Percentiles rank a stretch among this genome's conserved stretches.
phyloP scores from a whole-genome alignment of 73 alveolate species.

The Effrenium voratum region DNA sequence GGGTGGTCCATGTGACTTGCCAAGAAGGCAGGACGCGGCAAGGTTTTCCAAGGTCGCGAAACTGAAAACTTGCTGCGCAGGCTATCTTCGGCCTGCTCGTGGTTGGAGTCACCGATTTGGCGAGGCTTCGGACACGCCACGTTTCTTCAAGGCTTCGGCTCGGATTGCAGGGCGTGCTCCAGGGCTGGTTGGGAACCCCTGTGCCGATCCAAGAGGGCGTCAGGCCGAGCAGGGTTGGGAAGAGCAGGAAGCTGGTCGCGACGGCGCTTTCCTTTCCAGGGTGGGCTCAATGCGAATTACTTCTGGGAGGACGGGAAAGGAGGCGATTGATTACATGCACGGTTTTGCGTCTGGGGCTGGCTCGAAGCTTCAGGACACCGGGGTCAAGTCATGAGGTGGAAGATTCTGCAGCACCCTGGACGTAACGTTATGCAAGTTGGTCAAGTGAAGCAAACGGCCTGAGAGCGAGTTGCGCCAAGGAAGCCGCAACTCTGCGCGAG shows the following conservation, averaged over 20 bases:
- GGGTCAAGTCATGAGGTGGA: conserved; percentile 17
- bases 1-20: conserved; percentile 22
- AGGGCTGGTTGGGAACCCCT: conserved; percentile 65
- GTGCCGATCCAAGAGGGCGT: conserved; percentile 59
- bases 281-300: conserved; percentile 41
- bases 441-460: no score
- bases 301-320: neutral
- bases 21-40: conserved; percentile 16
- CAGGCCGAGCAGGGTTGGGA: neutral
- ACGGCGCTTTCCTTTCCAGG: neutral
- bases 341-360: no score
- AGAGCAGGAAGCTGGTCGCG: neutral
- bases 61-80: neutral
- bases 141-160: neutral
- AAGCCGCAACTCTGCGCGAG: no score
- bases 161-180: conserved; percentile 14
- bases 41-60: neutral
- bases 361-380: neutral
- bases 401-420: neutral
- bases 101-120: conserved; percentile 64
- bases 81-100: conserved; percentile 51
- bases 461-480: no score
- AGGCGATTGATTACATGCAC: no score
- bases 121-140: neutral
- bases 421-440: no score